These are phyloP conservation scores for Populus trichocarpa DNA, from an alignment of 441 rosid species.

Conservation along the genomic window DNA sequence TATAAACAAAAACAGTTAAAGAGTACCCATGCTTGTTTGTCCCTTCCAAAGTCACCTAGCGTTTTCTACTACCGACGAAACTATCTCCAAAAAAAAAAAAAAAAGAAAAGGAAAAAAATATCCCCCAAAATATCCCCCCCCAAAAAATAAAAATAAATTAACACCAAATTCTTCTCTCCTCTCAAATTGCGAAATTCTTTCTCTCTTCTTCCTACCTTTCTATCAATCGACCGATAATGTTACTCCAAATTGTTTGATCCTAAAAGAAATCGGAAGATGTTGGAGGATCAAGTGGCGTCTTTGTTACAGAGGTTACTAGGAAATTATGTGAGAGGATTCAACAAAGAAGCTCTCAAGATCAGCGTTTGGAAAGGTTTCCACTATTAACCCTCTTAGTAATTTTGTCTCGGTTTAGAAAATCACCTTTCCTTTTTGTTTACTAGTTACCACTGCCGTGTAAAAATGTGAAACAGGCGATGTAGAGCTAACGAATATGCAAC, in stretches of 20 bases:
- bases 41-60: background rate
- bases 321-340: conserved; percentile 84
- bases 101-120: background rate
- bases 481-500: conserved; percentile 93
- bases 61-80: background rate
- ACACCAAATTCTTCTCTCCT: too few relatives aligned
- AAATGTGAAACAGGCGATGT: conserved; percentile 64
- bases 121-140: too few relatives aligned
- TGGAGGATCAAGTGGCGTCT: conserved; percentile 97
- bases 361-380: conserved; percentile 88
- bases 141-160: too few relatives aligned
- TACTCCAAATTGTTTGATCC: background rate
- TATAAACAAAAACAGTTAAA: too few relatives aligned
- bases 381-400: background rate
- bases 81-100: background rate
- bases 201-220: background rate
- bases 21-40: background rate
- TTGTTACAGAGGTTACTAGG: conserved; percentile 88
- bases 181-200: background rate
- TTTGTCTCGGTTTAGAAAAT: background rate
- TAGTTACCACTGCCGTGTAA: background rate
- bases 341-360: conserved; percentile 91
- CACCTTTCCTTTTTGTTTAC: background rate
- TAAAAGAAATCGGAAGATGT: conserved; percentile 44
- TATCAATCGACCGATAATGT: background rate